A percentile compares a stretch with the other conserved stretches of the same genome.
These are phyloP conservation scores for Hysterium pulicare DNA, from an alignment of 2,329 filamentous ascomycete genomes.

Conservation along the genomic window DNA sequence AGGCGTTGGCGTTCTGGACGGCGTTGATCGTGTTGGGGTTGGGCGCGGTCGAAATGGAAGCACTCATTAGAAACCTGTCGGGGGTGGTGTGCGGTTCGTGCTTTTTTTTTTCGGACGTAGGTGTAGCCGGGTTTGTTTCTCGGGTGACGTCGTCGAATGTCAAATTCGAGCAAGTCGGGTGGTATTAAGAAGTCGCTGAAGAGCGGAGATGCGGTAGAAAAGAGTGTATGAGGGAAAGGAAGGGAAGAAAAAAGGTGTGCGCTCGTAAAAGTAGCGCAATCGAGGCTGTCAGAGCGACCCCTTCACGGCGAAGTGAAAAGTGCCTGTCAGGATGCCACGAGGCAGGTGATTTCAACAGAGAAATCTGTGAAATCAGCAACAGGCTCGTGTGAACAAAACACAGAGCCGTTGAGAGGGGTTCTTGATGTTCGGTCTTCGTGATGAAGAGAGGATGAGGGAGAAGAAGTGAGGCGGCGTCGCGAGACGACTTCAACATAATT, in stretches of 20 bases:
- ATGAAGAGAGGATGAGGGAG: slow-evolving; percentile 28
- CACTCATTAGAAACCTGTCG: slow-evolving; percentile 56
- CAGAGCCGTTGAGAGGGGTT: slow-evolving; percentile 30
- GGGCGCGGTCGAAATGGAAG: slow-evolving; percentile 53
- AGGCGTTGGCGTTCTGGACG: slow-evolving; percentile 45
- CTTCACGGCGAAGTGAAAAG: slow-evolving; percentile 30
- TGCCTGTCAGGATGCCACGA: slow-evolving; percentile 30
- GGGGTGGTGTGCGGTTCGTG: slow-evolving; percentile 11
- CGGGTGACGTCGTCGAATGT: slow-evolving; percentile 22
- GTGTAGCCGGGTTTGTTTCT: slow-evolving; percentile 8
- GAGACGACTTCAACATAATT: slow-evolving; percentile 6
- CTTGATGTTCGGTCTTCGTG: slow-evolving; percentile 28
- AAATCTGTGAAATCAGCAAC: slow-evolving; percentile 37
- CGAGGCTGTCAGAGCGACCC: slow-evolving; percentile 30
- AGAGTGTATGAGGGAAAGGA: slow-evolving; percentile 7
- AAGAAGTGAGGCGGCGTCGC: slow-evolving; percentile 11
- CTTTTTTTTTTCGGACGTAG: slow-evolving; percentile 13
- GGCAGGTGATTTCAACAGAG: slow-evolving; percentile 36
- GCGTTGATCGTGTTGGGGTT: slow-evolving; percentile 41
- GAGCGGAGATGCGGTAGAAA: slow-evolving; percentile 18
- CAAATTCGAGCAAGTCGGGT: slow-evolving; percentile 24
- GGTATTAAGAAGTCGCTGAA: slow-evolving; percentile 20
- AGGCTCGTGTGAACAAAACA: slow-evolving; percentile 20
- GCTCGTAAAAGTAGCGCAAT: slow-evolving; percentile 28
- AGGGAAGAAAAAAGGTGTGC: slow-evolving; percentile 18